Evolutionary conservation across 805 yeast genomes (phyloP).

Genomic region (Suhomyces sp.): DNA sequence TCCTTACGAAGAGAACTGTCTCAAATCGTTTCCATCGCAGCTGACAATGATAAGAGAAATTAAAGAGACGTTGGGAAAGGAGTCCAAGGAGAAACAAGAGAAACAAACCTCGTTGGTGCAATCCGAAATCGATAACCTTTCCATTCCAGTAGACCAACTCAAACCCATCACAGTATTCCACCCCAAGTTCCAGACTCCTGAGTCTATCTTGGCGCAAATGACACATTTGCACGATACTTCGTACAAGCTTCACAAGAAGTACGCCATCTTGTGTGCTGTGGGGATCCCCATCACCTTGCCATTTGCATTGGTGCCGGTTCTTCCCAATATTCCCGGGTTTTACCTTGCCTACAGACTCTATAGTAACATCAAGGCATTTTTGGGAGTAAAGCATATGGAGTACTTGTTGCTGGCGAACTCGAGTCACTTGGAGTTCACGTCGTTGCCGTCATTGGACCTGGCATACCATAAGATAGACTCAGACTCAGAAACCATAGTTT

Average conservation of each 20-base stretch:
- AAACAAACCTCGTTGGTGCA: conserved; percentile 18
- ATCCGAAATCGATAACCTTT: conserved; percentile 24
- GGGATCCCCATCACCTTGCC: conserved; percentile 81
- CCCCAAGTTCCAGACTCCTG: conserved; percentile 34
- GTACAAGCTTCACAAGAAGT: conserved; percentile 52
- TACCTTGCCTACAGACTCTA: conserved; percentile 78
- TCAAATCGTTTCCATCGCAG: conserved; percentile 74
- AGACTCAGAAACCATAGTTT: conserved; percentile 37
- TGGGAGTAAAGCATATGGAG: conserved; percentile 70
- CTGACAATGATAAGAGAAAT: conserved; percentile 54
- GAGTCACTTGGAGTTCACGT: conserved; percentile 14
- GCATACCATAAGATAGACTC: conserved; percentile 10
- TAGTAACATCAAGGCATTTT: conserved; percentile 76
- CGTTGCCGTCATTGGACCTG: conserved; percentile 15
- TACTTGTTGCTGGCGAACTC: conserved; percentile 44
- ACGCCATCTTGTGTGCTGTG: conserved; percentile 51
- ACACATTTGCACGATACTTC: conserved; percentile 44
- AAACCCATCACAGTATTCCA: conserved; percentile 43
- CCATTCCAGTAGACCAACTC: conserved; percentile 29
- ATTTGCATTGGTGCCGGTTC: conserved; percentile 73
- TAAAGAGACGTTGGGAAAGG: conserved; percentile 21
- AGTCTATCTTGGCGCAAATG: conserved; percentile 39
- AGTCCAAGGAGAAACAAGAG: conserved; percentile 14
- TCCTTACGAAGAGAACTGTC: conserved; percentile 78
- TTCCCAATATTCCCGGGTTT: conserved; percentile 92